Evolutionary conservation across 306 rosid species (phyloP).

Genomic region (Trifolium subterraneum): DNA sequence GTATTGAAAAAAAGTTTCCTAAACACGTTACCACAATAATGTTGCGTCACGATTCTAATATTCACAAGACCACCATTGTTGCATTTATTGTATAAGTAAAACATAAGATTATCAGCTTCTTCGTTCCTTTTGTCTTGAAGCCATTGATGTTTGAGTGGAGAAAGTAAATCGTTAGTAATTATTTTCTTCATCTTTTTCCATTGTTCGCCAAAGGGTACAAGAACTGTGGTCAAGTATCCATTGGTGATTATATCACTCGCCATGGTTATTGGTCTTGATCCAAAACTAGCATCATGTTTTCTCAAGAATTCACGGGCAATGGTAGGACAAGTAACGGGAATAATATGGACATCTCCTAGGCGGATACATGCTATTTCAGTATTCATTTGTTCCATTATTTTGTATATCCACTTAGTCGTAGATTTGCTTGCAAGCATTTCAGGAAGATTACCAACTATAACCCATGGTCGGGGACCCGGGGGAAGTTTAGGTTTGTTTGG

Average conservation of each 20-base stretch:
- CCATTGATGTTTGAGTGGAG: slow-evolving; percentile 17
- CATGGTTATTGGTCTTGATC: slow-evolving; percentile 48
- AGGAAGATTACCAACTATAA: no score
- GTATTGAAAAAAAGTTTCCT: no score
- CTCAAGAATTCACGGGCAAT: slow-evolving; percentile 52
- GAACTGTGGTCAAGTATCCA: slow-evolving; percentile 8
- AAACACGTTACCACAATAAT: slow-evolving; percentile 48
- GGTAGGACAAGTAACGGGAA: slow-evolving; percentile 39
- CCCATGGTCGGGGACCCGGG: no score
- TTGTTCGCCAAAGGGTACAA: slow-evolving; percentile 41
- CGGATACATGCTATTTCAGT: no score
- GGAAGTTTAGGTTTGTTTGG: no score
- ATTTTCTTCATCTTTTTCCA: slow-evolving; percentile 50
- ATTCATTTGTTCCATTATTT: no score
- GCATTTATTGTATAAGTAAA: slow-evolving; percentile 39
- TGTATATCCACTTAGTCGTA: no score
- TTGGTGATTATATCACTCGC: not conserved
- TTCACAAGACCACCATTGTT: slow-evolving; percentile 28
- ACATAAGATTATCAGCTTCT: slow-evolving; percentile 53
- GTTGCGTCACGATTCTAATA: slow-evolving; percentile 35
- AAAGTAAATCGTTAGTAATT: slow-evolving; percentile 16
- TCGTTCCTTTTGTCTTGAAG: slow-evolving; percentile 44
- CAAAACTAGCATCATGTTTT: slow-evolving; percentile 47
- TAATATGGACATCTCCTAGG: slow-evolving; percentile 43
- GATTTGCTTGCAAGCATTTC: no score